Conservation (phyloP, 805 yeast genomes). For the Zygotorulaspora chibaensis region DNA sequence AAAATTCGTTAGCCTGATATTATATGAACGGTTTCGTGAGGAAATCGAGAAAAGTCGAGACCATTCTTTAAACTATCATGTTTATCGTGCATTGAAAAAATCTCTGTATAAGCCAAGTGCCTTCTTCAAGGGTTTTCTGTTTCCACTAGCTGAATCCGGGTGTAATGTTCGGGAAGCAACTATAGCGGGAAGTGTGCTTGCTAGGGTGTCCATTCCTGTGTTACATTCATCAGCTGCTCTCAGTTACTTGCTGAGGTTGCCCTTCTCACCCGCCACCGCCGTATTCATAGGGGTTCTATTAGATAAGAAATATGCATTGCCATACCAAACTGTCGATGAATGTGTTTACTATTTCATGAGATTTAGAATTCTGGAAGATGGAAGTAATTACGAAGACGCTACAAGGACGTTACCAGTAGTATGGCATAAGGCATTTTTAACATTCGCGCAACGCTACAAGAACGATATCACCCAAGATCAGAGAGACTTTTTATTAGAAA, state of each 20-base stretch:
- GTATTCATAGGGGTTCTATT: slow-evolving; percentile 84
- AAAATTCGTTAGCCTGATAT: slow-evolving; percentile 63
- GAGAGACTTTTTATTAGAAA: slow-evolving; percentile 87
- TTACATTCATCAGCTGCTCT: slow-evolving; percentile 95
- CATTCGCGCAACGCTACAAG: slow-evolving; percentile 93
- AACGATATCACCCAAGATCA: slow-evolving; percentile 99
- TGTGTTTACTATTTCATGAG: slow-evolving; percentile 91
- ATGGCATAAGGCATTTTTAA: slow-evolving; percentile 94
- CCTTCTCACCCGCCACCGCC: slow-evolving; percentile 83
- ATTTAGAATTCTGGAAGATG: slow-evolving; percentile 60
- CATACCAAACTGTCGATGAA: slow-evolving; percentile 93
- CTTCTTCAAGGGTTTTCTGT: slow-evolving; percentile 91
- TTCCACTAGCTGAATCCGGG: slow-evolving; percentile 84
- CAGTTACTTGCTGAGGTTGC: slow-evolving; percentile 74
- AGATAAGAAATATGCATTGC: slow-evolving; percentile 94
- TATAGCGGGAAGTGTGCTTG: slow-evolving; percentile 85
- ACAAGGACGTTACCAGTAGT: slow-evolving; percentile 72
- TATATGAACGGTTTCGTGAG: slow-evolving; percentile 66
- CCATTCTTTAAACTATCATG: slow-evolving; percentile 82
- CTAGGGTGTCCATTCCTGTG: slow-evolving; percentile 88
- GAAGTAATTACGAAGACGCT: slow-evolving; percentile 40
- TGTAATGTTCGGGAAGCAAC: slow-evolving; percentile 93
- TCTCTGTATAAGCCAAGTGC: slow-evolving; percentile 96
- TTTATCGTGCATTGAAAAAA: slow-evolving; percentile 87
- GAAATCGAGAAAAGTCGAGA: slow-evolving; percentile 70